Base-by-base conservation (phyloP, 192 early-diverging fungal genomes). In the Entomortierella beljakovae region DNA sequence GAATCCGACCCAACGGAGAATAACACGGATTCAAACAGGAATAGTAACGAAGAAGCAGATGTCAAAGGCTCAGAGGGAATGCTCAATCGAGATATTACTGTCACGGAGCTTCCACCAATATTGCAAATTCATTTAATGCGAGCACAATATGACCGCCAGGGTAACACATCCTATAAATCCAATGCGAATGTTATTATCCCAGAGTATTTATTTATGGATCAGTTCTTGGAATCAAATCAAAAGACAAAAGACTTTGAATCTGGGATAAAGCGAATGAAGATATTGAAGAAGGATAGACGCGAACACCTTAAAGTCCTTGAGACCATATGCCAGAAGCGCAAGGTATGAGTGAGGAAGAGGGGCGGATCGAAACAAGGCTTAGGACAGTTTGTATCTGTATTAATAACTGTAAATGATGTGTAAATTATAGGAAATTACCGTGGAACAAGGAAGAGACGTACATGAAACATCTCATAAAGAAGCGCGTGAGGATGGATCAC, bases 71-170 rank as follows among this genome's bases (percentile, higher is more conserved):
- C 76, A 46, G 82, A 67, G 6, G 60, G 52, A 32, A 59, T 74
- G 46, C 71, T 77, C 13, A 61, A 66, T 22, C 73, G 81, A 18
- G 88, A 84, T 35, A 83, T 89, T 11, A 81, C 81, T 4, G 69
- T 88, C n/a, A 80, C 61, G 26, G 48, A 80, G 15, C 80, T 90
- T 9, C 93, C 93, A 23, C 90, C 92, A 0, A 83, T 94, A 22
- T 64, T 94, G 8, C 92, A 92, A 38, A 85, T 94, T 13, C 88
- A 91, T 34, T 70, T 94, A 10, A 89, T 90, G 84, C 80, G 92
- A 2, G 89, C 91, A 13, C 91, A 92, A 80, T 94, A 88, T 61
- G 87, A 92, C 67, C 73, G 85, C 34, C 35, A 69, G 0, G 86
- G 84, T 3, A 66, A 88, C 51, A 77, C 80, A 20, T 80, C 89